phyloP scores from a whole-genome alignment of 768 basidiomycete genomes.

The Boletus coccyginus region DNA sequence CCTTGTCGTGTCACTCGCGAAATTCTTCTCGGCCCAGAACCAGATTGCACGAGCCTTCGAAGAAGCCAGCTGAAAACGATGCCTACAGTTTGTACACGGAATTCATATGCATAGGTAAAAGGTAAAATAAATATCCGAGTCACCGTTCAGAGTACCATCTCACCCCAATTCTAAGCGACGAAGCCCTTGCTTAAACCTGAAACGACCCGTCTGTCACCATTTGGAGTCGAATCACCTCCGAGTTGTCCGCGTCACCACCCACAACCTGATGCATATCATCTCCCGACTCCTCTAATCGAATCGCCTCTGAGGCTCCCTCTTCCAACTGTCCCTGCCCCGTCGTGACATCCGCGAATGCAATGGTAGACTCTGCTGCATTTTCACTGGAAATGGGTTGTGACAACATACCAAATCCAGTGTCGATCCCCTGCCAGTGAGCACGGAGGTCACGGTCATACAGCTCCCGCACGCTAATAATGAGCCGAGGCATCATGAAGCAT shows the following conservation, averaged over 20 bases:
- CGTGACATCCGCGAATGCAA: background rate
- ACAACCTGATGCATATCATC: background rate
- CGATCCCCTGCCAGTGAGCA: background rate
- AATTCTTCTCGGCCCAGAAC: no score
- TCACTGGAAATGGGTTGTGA: background rate
- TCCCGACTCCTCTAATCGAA: background rate
- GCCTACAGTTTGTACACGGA: no score
- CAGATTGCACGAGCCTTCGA: no score
- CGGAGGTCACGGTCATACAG: background rate
- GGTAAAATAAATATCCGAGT: no score
- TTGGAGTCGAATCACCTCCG: no score
- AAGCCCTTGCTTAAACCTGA: no score
- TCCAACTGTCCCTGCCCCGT: background rate
- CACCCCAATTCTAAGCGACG: no score
- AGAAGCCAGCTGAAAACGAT: no score
- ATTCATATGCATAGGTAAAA: no score
- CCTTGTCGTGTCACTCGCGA: no score
- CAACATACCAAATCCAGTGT: background rate
- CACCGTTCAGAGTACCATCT: no score
- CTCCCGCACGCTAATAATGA: conserved; percentile 1
- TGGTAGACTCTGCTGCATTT: background rate
- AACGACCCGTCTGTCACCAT: no score
- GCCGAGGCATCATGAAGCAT: background rate
- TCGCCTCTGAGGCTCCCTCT: background rate
- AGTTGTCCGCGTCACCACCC: background rate